phyloP scores from a whole-genome alignment of 106 monocot species.

The Posidonia australis region DNA sequence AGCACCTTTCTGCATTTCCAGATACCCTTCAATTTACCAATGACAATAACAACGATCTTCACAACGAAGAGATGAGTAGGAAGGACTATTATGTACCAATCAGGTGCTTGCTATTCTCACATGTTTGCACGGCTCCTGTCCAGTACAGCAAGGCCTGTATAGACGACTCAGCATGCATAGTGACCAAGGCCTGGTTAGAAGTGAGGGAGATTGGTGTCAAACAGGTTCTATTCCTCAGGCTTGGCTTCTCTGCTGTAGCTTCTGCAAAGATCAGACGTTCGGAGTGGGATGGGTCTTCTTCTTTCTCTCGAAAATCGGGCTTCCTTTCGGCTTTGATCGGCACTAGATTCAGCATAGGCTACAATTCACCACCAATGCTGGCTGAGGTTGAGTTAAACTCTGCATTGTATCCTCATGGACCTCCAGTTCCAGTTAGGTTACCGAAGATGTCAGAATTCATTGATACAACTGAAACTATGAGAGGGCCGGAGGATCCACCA shows the following conservation, averaged over 20 bases:
- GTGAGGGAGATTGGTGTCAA: conserved; percentile 39
- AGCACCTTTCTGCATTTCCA: conserved; percentile 52
- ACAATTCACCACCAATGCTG: conserved; percentile 10
- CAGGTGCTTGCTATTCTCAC: conserved; percentile 50
- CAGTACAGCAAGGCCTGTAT: conserved; percentile 35
- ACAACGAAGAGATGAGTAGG: conserved; percentile 1
- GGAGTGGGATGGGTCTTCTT: conserved; percentile 46
- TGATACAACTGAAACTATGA: conserved; percentile 41
- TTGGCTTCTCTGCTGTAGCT: conserved; percentile 61
- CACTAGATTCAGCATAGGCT: conserved; percentile 22
- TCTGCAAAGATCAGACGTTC: conserved; percentile 58
- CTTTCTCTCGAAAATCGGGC: conserved; percentile 23
- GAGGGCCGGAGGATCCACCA: conserved; percentile 57
- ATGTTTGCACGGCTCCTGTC: conserved; percentile 53
- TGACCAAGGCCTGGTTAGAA: conserved; percentile 74
- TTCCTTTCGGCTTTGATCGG: conserved; percentile 32
- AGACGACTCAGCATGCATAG: conserved; percentile 41
- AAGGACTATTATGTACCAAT: conserved; percentile 47
- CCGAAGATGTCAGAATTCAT: conserved; percentile 38
- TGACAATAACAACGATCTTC: conserved; percentile 8
- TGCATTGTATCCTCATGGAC: conserved; percentile 47
- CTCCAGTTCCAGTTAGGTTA: conserved; percentile 37
- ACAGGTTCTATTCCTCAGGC: conserved; percentile 64
- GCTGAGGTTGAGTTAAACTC: conserved; percentile 56
- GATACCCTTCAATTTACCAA: conserved; percentile 29